Percentiles rank a stretch among this genome's conserved stretches.
phyloP scores from a whole-genome alignment of 306 rosid species.

The Lathyrus tuberosus region DNA sequence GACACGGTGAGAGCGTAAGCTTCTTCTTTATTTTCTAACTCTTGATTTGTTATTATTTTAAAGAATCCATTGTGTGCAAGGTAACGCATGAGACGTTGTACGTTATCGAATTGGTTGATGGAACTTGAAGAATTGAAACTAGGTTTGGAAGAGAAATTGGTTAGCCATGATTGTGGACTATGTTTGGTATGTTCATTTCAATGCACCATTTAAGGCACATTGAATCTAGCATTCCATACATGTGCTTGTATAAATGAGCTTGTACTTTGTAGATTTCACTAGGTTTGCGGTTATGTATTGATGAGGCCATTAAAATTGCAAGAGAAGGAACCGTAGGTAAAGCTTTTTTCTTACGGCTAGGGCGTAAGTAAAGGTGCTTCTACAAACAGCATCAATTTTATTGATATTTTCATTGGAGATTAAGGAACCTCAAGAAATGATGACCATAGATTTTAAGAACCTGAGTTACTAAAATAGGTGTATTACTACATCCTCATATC shows the following conservation, averaged over 20 bases:
- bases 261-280: slow-evolving; percentile 34
- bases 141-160: slow-evolving; percentile 30
- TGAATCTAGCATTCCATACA: neutral
- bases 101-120: slow-evolving; percentile 6
- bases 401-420: too few species aligned
- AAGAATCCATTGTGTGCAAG: slow-evolving; percentile 50
- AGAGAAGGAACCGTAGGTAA: too few species aligned
- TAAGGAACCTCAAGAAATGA: too few species aligned
- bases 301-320: slow-evolving; percentile 12
- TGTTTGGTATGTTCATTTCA: slow-evolving; percentile 38
- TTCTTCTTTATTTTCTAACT: slow-evolving; percentile 22
- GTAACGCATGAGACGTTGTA: slow-evolving; percentile 42
- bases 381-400: too few species aligned
- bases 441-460: too few species aligned
- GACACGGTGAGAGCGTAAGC: slow-evolving; percentile 44
- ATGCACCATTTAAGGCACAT: slow-evolving; percentile 37
- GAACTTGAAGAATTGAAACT: slow-evolving; percentile 42
- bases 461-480: too few species aligned
- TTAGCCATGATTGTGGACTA: slow-evolving; percentile 40
- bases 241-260: slow-evolving; percentile 26
- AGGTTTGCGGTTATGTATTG: slow-evolving; percentile 12
- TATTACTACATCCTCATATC: too few species aligned
- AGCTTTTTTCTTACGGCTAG: too few species aligned
- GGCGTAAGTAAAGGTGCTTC: too few species aligned
- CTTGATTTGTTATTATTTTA: neutral